Conservation (phyloP, 257 asterid genomes). For the Solanum sparsipilum region DNA sequence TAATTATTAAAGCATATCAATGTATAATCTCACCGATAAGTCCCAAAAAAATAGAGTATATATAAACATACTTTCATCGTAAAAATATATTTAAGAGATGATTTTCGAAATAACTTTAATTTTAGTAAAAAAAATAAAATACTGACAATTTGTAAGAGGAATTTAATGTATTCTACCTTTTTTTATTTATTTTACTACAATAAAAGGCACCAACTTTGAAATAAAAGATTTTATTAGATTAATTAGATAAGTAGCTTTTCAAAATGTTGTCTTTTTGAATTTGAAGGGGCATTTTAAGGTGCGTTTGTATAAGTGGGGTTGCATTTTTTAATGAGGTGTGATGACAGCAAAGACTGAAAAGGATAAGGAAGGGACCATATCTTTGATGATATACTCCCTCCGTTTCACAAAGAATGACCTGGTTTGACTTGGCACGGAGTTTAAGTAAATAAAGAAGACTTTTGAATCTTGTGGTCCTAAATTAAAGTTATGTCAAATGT, state of each 20-base stretch:
- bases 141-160: no score
- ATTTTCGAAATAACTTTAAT: no score
- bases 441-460: no score
- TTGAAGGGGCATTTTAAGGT: background rate
- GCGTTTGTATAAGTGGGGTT: background rate
- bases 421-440: no score
- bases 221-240: background rate
- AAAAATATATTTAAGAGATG: no score
- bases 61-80: rapidly evolving
- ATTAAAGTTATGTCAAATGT: no score
- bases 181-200: background rate
- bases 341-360: background rate
- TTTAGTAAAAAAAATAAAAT: no score
- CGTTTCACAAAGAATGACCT: no score
- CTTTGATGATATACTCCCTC: background rate
- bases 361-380: background rate
- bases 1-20: no score
- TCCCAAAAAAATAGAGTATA: rapidly evolving
- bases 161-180: background rate
- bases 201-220: background rate
- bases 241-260: background rate
- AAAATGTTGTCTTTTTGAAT: background rate
- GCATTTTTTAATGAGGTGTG: background rate
- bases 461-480: no score
- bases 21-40: rapidly evolving